Base-by-base conservation (phyloP, 106 monocot species). In the Apostasia shenzhenica region DNA sequence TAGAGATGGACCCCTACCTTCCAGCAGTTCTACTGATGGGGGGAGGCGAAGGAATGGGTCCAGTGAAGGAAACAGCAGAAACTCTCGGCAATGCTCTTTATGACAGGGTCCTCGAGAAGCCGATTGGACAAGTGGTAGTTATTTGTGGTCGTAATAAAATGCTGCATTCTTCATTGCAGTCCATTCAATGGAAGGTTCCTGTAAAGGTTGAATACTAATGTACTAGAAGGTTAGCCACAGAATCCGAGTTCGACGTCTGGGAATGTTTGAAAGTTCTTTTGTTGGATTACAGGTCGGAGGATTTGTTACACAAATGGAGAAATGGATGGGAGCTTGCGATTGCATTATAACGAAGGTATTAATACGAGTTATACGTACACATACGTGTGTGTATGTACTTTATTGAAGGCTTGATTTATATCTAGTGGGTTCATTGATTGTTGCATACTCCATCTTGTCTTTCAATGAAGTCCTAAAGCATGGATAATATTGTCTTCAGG, bases 1-100 rank as follows among this genome's bases (percentile, higher is more conserved):
- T 95, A 39, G 80, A 70, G 26, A 80, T 95, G 88, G 80, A 91
- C 46, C 77, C 74, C 1, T 49, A 75, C 6, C 66, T 95, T 49
- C 94, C 85, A 3, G 88, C 94, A 8, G 94, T 88, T 39, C 77
- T 95, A 26, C 61, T 95, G 42, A 95, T 91, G 94, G 94, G 94
- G 50, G 94, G 94, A 3, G 94, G 94, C 4, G 94, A 95, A 53
- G 94, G 94, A 42, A 91, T 91, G 85, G 94, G 94, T 57, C 94
- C 91, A 1, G 86, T 95, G 1, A 75, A 84, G 75, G 69, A 86
- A 53, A 95, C 91, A 2, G 88, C 94, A 39, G 49, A 37, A 42
- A 91, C 88, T 10, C 85, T 95, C 11, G 86, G 78, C 26, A 80
- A 91, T 56, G 75, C 81, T 13, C 76, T 95, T 2, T 86, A 79